Evolutionary conservation across 2,329 filamentous ascomycete genomes (phyloP).

Genomic region (Hypoxylon rubiginosum): DNA sequence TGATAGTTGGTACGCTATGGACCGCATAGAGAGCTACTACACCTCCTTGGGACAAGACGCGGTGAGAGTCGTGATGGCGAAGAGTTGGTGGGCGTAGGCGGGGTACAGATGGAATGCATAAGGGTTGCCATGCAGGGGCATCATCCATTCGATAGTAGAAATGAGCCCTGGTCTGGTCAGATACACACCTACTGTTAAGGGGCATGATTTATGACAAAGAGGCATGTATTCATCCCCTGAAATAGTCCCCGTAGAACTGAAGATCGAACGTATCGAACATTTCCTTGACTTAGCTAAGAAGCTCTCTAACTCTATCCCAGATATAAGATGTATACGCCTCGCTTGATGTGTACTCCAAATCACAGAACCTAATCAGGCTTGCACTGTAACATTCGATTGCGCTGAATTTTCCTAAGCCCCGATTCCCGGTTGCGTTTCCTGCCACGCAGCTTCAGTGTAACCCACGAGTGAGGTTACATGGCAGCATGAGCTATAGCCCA

Average conservation of each 20-base stretch:
- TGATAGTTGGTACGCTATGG: background rate
- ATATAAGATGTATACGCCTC: too few species aligned
- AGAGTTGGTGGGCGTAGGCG: background rate
- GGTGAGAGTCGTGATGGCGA: background rate
- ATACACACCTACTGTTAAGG: slow-evolving; percentile 14
- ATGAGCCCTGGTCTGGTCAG: slow-evolving; percentile 9
- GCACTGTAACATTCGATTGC: too few species aligned
- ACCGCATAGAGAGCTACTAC: background rate
- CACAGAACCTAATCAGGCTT: too few species aligned
- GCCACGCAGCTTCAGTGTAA: background rate
- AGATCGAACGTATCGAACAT: background rate
- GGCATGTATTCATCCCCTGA: background rate
- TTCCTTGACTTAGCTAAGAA: too few species aligned
- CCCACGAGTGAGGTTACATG: slow-evolving; percentile 11
- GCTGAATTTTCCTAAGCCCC: too few species aligned
- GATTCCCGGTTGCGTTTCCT: too few species aligned
- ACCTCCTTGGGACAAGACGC: background rate
- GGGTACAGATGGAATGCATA: slow-evolving; percentile 15
- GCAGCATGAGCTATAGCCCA: background rate
- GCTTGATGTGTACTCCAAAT: too few species aligned
- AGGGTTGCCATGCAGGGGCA: slow-evolving; percentile 17
- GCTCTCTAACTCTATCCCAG: too few species aligned
- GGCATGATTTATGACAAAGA: background rate
- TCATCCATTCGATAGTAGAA: background rate
- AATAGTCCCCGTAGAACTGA: slow-evolving; percentile 8